Evolutionary conservation across 108 stramenopile species (phyloP).

Genomic region (Nitzschia inconspicua): DNA sequence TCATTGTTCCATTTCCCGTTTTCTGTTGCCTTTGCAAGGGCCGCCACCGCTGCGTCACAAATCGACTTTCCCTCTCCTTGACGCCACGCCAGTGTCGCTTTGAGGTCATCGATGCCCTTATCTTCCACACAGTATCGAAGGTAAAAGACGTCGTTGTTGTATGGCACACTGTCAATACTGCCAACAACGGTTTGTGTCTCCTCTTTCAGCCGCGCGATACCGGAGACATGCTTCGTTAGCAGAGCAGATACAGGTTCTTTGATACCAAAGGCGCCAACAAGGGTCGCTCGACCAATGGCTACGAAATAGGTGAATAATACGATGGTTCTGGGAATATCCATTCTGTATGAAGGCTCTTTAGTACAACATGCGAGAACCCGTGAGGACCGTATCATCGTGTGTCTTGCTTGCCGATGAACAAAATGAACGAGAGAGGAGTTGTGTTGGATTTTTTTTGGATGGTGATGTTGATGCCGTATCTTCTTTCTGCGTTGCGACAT

Average conservation of each 20-base stretch:
- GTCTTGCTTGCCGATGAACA: too few relatives aligned
- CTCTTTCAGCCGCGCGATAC: slow-evolving; percentile 32
- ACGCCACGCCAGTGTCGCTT: slow-evolving; percentile 56
- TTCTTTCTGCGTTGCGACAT: too few relatives aligned
- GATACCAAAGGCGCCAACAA: slow-evolving; percentile 20
- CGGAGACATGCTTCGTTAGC: slow-evolving; percentile 20
- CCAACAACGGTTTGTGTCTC: slow-evolving; percentile 19
- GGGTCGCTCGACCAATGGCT: too few relatives aligned
- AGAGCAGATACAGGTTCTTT: slow-evolving; percentile 26
- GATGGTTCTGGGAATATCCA: too few relatives aligned
- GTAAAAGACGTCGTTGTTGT: slow-evolving; percentile 62
- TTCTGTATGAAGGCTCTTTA: too few relatives aligned
- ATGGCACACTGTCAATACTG: slow-evolving; percentile 20
- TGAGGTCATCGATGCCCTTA: slow-evolving; percentile 31
- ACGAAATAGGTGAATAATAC: too few relatives aligned
- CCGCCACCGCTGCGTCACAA: slow-evolving; percentile 47
- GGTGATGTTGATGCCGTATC: too few relatives aligned
- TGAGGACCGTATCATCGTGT: too few relatives aligned
- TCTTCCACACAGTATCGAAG: slow-evolving; percentile 61
- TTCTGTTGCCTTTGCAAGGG: slow-evolving; percentile 36
- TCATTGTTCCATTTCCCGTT: slow-evolving; percentile 65
- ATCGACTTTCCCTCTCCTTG: slow-evolving; percentile 50
- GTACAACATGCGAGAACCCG: too few relatives aligned
- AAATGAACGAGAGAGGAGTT: too few relatives aligned
- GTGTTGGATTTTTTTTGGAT: too few relatives aligned